Conservation (phyloP, 345 rosid species). For the sweet orange (Citrus sinensis) region DNA sequence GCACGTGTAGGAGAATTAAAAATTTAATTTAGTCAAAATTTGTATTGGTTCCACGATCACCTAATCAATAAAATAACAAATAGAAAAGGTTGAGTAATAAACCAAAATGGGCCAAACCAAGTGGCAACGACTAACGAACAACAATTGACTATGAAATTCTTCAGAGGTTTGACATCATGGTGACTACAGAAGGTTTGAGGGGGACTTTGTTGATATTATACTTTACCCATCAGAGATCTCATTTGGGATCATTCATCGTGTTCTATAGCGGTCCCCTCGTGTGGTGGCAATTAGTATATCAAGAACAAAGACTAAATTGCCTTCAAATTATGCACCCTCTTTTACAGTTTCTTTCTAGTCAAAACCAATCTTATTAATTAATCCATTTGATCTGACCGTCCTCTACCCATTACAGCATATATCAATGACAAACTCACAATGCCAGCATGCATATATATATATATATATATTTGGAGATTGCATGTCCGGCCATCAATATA, state of each 20-base stretch:
- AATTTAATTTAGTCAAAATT: not conserved
- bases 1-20: not conserved
- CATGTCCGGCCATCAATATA: slow-evolving; percentile 19
- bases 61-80: not conserved
- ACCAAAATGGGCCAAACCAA: too few relatives aligned
- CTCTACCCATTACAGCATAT: not conserved
- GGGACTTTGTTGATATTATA: too few relatives aligned
- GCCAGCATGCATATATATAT: too few relatives aligned
- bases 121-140: too few relatives aligned
- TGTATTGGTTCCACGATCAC: not conserved
- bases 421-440: too few relatives aligned
- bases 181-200: too few relatives aligned
- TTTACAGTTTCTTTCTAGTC: not conserved
- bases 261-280: not conserved
- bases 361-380: not conserved
- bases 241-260: too few relatives aligned
- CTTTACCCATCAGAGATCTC: too few relatives aligned
- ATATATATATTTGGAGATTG: not conserved
- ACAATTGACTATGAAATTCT: too few relatives aligned
- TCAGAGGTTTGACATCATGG: too few relatives aligned
- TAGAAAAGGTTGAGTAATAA: too few relatives aligned
- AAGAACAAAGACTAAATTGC: not conserved
- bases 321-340: not conserved
- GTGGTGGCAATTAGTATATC: not conserved
- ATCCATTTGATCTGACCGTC: slow-evolving; percentile 16